phyloP scores from a whole-genome alignment of 768 basidiomycete genomes.

The Thelephora ganbajun region DNA sequence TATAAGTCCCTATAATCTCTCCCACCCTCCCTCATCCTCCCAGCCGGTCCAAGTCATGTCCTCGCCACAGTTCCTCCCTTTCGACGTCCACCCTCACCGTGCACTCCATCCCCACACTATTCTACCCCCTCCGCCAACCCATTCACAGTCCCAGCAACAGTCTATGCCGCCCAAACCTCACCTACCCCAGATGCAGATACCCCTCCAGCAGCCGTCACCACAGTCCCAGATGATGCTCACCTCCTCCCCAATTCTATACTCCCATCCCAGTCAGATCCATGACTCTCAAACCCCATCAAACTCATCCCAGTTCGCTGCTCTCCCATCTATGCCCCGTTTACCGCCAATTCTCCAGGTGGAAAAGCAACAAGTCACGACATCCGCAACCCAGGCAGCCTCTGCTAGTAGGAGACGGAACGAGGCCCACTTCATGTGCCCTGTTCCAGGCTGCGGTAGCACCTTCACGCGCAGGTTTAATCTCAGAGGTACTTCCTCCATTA shows the following conservation, averaged over 20 bases:
- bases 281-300: constrained; percentile 5
- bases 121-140: constrained; percentile 22
- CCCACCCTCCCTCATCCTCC: constrained; percentile 9
- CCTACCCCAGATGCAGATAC: constrained; percentile 5
- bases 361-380: constrained; percentile 90
- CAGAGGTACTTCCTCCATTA: constrained; percentile 36
- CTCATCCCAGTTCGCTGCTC: constrained; percentile 25
- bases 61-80: too few relatives aligned
- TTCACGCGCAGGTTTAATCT: constrained; percentile 79
- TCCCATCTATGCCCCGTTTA: constrained; percentile 30
- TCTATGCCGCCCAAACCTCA: constrained; percentile 4
- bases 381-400: constrained; percentile 85
- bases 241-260: constrained; percentile 1
- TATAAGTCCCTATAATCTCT: constrained; percentile 1
- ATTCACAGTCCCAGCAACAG: constrained; percentile 10
- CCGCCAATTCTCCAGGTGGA: constrained; percentile 85
- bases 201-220: not conserved
- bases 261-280: not conserved
- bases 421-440: constrained; percentile 60
- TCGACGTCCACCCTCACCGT: not conserved
- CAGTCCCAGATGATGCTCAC: not conserved
- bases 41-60: not conserved
- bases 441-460: constrained; percentile 24
- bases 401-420: constrained; percentile 82
- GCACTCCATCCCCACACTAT: constrained; percentile 6